Base-by-base conservation (phyloP, 2,329 filamentous ascomycete species). In the Zymoseptoria brevis region DNA sequence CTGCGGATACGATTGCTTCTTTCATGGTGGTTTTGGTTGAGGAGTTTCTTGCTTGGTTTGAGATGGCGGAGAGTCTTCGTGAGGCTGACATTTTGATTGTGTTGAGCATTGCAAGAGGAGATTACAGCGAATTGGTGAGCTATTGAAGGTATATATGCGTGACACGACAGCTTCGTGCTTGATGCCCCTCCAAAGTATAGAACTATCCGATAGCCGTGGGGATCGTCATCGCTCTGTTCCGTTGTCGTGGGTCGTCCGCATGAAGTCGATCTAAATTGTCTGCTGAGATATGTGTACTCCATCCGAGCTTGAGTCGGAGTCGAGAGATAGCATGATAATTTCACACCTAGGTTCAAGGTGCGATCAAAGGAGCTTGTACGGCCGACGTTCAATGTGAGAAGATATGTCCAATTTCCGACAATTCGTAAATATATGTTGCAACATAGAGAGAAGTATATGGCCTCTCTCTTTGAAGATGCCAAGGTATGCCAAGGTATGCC, bases 1-100 rank as follows among this genome's bases (percentile, higher is more conserved):
- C 72, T 58, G 63, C 61, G 13, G 66, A 60, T 8, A 75, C 65
- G 29, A 74, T 66, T 2, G 72, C 72, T 70, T 75, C 72, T 60
- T 75, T 75, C 70, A 72, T 72, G 5, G 62, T 66, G 45, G 51
- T 64, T 8, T 29, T 29, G 51, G 53, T 57, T 22, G 62, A 63
- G 22, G 58, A 24, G 57, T 50, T 61, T 48, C 62, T 55, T 52
- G 64, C 60, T 22, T 64, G 64, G n/a, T 53, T 53, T 35, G 60
- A 58, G 50, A 66, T 60, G 24, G 60, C 57, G 53, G 60, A 64
- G 19, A 66, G 58, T 56, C 64, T 48, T 60, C 60, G 55, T 52
- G 57, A 56, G 51, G 64, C 64, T 50, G 62, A 59, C 60, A 62
- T 64, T 55, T 56, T 50, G 50, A 66, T 26, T n/a, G 57, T 50